These are phyloP conservation scores for Thymus mandschuricus DNA, from an alignment of 257 asterid genomes.

Conservation along the genomic window DNA sequence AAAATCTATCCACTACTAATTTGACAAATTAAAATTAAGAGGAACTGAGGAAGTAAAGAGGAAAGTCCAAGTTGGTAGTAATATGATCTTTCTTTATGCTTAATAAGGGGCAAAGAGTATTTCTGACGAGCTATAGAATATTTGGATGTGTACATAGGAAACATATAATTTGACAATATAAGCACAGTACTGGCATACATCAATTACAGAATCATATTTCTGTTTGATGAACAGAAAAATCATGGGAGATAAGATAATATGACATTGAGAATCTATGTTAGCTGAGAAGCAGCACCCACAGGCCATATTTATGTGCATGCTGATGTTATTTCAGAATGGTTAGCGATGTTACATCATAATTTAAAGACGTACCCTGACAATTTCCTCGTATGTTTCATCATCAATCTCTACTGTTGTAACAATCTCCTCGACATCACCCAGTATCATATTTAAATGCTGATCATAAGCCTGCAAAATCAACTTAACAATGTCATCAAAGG, in stretches of 20 bases:
- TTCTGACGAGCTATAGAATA: neutral
- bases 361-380: constrained; percentile 74
- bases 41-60: too few relatives aligned
- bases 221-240: neutral
- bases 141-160: neutral
- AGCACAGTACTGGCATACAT: neutral
- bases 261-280: neutral
- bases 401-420: constrained; percentile 92
- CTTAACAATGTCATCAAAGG: neutral
- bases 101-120: neutral
- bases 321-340: neutral
- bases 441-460: constrained; percentile 98
- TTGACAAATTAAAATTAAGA: too few relatives aligned
- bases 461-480: constrained; percentile 82
- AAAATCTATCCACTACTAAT: neutral
- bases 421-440: constrained; percentile 96
- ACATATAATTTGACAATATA: neutral
- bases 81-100: neutral
- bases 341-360: neutral
- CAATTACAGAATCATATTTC: constrained; percentile 8
- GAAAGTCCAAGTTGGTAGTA: constrained; percentile 13
- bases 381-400: constrained; percentile 98
- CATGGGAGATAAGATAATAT: constrained; percentile 14
- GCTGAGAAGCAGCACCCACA: neutral
- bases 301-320: constrained; percentile 14